Evolutionary conservation across 2,329 filamentous ascomycete genomes (phyloP).

Genomic region (Phaeoacremonium minimum): DNA sequence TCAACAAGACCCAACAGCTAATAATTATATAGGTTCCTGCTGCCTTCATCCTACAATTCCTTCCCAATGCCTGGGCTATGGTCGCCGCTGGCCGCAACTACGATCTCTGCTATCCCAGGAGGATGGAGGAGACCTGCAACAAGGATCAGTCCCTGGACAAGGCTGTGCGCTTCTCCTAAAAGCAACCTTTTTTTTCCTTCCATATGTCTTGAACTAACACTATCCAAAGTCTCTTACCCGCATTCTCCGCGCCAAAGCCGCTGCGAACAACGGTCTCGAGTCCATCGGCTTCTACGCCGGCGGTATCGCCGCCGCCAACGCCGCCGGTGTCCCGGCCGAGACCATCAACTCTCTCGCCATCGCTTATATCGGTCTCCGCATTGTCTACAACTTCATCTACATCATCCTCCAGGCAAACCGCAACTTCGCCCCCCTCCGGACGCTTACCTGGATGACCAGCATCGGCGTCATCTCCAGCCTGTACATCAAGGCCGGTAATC

Average conservation of each 20-base stretch:
- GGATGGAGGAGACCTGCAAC: conserved; percentile 20
- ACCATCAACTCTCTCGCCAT: conserved; percentile 33
- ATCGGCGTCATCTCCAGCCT: conserved; percentile 26
- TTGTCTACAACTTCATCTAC: conserved; percentile 36
- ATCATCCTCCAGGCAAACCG: conserved; percentile 36
- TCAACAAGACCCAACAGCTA: neutral
- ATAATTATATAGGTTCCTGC: conserved; percentile 31
- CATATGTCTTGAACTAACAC: neutral
- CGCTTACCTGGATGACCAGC: conserved; percentile 29
- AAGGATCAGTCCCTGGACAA: conserved; percentile 26
- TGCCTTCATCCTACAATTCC: conserved; percentile 26
- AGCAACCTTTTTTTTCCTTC: neutral
- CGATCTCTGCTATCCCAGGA: conserved; percentile 33
- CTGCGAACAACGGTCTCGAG: conserved; percentile 36
- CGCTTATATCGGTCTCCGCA: conserved; percentile 33
- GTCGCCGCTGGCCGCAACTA: conserved; percentile 23
- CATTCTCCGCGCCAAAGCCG: conserved; percentile 19
- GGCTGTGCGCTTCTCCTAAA: conserved; percentile 10
- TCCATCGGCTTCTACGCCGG: conserved; percentile 37
- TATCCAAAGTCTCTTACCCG: conserved; percentile 10
- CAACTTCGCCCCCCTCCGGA: conserved; percentile 29
- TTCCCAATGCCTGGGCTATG: conserved; percentile 29
- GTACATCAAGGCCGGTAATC: conserved; percentile 36
- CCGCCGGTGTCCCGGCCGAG: conserved; percentile 29
- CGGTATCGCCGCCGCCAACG: conserved; percentile 39